phyloP scores from a whole-genome alignment of 1,139 yeast genomes.

The Suhomyces panamericanus region DNA sequence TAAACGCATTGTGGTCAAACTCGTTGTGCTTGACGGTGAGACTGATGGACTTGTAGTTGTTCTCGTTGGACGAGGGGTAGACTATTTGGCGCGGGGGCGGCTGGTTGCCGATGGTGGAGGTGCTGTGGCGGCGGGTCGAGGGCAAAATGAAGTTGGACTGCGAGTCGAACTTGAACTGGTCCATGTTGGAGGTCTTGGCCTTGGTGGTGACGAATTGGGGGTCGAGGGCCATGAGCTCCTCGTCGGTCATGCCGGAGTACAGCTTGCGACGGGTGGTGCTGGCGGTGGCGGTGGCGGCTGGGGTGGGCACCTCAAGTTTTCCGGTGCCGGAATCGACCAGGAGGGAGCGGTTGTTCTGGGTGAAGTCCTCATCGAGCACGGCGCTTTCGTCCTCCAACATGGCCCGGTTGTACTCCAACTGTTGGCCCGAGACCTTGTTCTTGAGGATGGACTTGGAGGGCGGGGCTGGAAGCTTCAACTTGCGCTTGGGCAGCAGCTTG shows the following conservation, averaged over 20 bases:
- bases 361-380: conserved; percentile 15
- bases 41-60: conserved; percentile 43
- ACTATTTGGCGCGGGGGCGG: conserved; percentile 9
- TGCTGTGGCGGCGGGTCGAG: conserved; percentile 10
- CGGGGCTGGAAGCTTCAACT: conserved; percentile 28
- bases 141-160: conserved; percentile 39
- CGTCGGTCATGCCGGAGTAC: conserved; percentile 62
- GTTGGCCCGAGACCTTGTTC: conserved; percentile 37
- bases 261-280: conserved; percentile 45
- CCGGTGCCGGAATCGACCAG: conserved; percentile 15
- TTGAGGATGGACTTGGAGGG: conserved; percentile 45
- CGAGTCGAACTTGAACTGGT: conserved; percentile 43
- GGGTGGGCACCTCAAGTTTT: not conserved
- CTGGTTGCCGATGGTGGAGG: conserved; percentile 9
- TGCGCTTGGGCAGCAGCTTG: conserved; percentile 7
- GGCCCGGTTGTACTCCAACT: conserved; percentile 5
- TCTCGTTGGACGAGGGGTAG: conserved; percentile 40
- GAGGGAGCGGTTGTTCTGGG: conserved; percentile 14
- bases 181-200: conserved; percentile 34
- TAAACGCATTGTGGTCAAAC: conserved; percentile 23
- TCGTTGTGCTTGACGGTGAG: conserved; percentile 40
- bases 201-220: conserved; percentile 47
- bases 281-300: conserved; percentile 5
- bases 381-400: conserved; percentile 8
- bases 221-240: conserved; percentile 62